Evolutionary conservation across 2,329 filamentous ascomycete genomes (phyloP), one percentile per base, ranked within the genome.

Genomic region (Ilyonectria destructans): DNA sequence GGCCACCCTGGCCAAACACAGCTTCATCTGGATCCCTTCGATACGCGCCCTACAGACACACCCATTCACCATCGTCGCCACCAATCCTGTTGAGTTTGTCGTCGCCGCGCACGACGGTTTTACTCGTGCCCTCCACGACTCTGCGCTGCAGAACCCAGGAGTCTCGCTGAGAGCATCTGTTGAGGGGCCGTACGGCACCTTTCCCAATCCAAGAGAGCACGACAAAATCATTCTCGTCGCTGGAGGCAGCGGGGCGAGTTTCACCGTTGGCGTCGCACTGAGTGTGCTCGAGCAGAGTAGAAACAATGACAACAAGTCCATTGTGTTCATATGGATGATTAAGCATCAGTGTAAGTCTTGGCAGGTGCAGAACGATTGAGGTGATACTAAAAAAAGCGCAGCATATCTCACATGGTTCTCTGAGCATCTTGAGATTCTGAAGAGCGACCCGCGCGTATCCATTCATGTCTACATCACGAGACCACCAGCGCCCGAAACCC

Each of bases 1-100:
- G 2, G 85, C 85, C 1, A 77, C 80, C 2, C 84, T 89, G 0
- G 90, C 89, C 2, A 87, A 88, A 68, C 90, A 92, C 74, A 89
- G 88, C 71, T 91, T 90, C 73, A 78, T 92, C 33, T 92, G 89
- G 88, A 85, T 92, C 7, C 90, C 90, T 0, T 80, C 80, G 5
- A 84, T 92, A 55, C 85, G 89, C 10, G 71, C 81, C 2, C 80
- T 87, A 19, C 87, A 92, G 77, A 89, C 86, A 2, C 90, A 92
- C 69, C 90, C 90, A 0, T 92, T 92, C 71, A 91, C 89, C 2
- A 87, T 91, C 56, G 86, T 87, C 23, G 79, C 83, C 23, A 83
- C 82, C 17, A 78, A 85, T 35, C 86, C 87, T 0, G 74, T 89
- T 33, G 88, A 91, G 79, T 88, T 91, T 57, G 84, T 91, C 23